Percentiles rank a stretch among this genome's conserved stretches.
phyloP scores from a whole-genome alignment of 352 stramenopile species.

The Hyaloperonospora brassicae region DNA sequence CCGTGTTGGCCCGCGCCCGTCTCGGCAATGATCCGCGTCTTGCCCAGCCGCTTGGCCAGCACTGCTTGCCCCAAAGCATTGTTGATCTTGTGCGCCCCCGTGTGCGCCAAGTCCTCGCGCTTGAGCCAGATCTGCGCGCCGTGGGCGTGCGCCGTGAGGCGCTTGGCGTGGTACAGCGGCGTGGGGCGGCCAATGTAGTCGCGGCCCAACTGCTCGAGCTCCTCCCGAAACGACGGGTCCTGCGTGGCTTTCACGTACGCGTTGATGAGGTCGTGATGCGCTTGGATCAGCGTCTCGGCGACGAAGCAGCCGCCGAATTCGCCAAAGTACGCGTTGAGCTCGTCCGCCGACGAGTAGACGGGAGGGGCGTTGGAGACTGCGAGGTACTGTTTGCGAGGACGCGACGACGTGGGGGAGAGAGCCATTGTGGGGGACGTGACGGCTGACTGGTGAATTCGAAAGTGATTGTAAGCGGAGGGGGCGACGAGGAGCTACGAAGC shows the following conservation, averaged over 20 bases:
- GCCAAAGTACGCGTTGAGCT: slow-evolving; percentile 84
- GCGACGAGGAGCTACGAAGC: too few relatives aligned
- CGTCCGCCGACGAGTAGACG: slow-evolving; percentile 47
- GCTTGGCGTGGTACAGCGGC: slow-evolving; percentile 94
- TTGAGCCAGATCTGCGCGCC: slow-evolving; percentile 97
- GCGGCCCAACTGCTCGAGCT: slow-evolving; percentile 94
- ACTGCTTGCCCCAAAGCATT: slow-evolving; percentile 94
- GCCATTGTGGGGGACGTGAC: not conserved
- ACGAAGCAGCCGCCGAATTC: slow-evolving; percentile 96
- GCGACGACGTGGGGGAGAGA: not conserved
- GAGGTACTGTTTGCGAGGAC: slow-evolving; percentile 36
- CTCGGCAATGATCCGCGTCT: slow-evolving; percentile 97
- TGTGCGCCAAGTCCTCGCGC: slow-evolving; percentile 96
- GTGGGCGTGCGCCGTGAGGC: slow-evolving; percentile 89
- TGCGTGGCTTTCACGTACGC: slow-evolving; percentile 92
- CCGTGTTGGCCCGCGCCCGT: slow-evolving; percentile 97
- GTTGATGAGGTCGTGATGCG: slow-evolving; percentile 91
- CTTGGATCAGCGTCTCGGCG: slow-evolving; percentile 94
- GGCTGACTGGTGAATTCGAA: slow-evolving; percentile 13
- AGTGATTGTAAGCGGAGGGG: too few relatives aligned
- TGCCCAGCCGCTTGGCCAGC: slow-evolving; percentile 93
- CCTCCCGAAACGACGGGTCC: slow-evolving; percentile 91
- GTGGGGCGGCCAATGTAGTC: slow-evolving; percentile 90
- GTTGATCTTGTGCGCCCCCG: slow-evolving; percentile 99
- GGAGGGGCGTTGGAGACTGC: slow-evolving; percentile 70